Evolutionary conservation across 2,329 filamentous ascomycete genomes (phyloP).

Genomic region (Hymenoscyphus scutula): DNA sequence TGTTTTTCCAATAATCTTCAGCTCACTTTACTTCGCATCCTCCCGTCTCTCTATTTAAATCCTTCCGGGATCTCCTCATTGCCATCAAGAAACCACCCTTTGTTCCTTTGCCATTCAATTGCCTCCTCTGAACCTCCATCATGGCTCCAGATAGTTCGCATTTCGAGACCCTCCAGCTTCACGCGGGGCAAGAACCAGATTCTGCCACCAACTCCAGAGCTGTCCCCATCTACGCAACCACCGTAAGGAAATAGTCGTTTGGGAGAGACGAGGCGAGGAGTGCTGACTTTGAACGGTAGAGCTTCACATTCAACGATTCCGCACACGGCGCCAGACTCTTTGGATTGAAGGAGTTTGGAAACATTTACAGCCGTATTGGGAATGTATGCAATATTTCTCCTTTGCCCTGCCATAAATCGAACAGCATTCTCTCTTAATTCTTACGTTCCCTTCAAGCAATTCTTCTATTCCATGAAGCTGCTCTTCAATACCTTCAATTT

Average conservation of each 20-base stretch:
- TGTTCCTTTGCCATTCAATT: not conserved
- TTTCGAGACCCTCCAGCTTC: slow-evolving; percentile 84
- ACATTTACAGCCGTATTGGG: slow-evolving; percentile 97
- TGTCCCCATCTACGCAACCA: slow-evolving; percentile 93
- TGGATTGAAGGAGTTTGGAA: slow-evolving; percentile 89
- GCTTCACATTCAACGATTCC: slow-evolving; percentile 91
- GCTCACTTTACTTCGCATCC: not conserved
- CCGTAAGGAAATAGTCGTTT: slow-evolving; percentile 42
- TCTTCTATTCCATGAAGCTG: not conserved
- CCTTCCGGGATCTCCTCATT: no score
- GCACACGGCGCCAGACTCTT: slow-evolving; percentile 94
- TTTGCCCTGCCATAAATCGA: not conserved
- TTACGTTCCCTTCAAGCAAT: not conserved
- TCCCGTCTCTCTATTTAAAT: not conserved
- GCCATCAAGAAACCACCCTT: not conserved
- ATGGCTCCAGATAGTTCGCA: slow-evolving; percentile 47
- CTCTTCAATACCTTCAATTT: not conserved
- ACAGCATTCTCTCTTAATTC: not conserved
- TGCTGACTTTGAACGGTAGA: slow-evolving; percentile 47
- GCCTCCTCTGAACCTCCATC: slow-evolving; percentile 13
- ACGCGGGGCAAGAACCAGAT: slow-evolving; percentile 83
- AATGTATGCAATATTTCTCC: slow-evolving; percentile 54
- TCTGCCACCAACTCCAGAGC: slow-evolving; percentile 80
- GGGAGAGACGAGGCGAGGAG: not conserved
- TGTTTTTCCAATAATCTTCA: not conserved